Conservation (phyloP, 768 basidiomycete species). For the Xerocomellus intermedius region DNA sequence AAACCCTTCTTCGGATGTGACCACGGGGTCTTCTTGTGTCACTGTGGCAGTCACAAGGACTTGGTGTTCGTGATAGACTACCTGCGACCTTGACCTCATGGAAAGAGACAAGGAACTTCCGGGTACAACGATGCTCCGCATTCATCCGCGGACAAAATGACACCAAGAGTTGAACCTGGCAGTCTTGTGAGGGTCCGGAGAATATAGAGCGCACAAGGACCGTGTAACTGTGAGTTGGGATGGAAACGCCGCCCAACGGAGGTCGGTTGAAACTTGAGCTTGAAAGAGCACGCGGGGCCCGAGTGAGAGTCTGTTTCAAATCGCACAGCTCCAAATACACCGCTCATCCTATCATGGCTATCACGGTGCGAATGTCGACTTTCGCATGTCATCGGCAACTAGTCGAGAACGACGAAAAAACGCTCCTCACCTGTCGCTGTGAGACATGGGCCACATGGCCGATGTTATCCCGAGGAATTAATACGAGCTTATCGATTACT, state of each 20-base stretch:
- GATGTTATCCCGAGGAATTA: neutral
- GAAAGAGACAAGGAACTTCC: neutral
- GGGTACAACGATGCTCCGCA: neutral
- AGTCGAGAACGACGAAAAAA: neutral
- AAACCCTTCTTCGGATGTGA: neutral
- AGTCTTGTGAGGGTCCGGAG: neutral
- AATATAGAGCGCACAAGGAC: neutral
- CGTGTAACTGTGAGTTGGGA: neutral
- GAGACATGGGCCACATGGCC: neutral
- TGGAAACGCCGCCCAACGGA: neutral
- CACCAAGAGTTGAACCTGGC: neutral
- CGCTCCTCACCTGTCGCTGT: neutral
- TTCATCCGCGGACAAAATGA: conserved; percentile 18
- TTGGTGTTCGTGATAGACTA: neutral
- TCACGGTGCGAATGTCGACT: neutral
- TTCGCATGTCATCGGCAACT: neutral
- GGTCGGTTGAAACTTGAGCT: neutral
- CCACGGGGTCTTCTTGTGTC: neutral
- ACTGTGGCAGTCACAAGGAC: conserved; percentile 1
- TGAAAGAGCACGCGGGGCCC: neutral
- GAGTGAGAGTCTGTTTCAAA: neutral
- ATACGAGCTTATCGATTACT: neutral
- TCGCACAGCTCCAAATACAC: neutral
- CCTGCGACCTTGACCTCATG: neutral
- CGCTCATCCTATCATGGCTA: neutral